Evolutionary conservation across 352 stramenopile genomes (phyloP).

Genomic region (Elongisporangium anandrum): DNA sequence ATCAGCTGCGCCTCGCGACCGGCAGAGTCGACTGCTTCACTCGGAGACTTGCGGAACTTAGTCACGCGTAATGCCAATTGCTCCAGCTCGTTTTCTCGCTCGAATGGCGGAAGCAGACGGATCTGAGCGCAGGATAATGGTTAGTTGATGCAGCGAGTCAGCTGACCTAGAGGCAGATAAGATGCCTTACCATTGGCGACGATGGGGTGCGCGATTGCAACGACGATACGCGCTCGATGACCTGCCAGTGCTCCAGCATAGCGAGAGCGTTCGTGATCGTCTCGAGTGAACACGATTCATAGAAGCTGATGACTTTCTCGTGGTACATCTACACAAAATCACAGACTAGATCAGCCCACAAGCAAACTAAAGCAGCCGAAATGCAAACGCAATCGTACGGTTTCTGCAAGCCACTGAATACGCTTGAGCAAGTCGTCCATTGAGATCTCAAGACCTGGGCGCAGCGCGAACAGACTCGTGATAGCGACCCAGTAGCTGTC

Average conservation of each 20-base stretch:
- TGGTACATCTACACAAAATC: conserved; percentile 64
- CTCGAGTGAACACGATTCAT: conserved; percentile 82
- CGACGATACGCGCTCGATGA: conserved; percentile 42
- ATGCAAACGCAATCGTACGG: conserved; percentile 9
- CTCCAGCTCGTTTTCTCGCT: conserved; percentile 57
- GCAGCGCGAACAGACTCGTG: conserved; percentile 67
- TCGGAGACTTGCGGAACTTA: conserved; percentile 74
- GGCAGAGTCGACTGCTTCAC: conserved; percentile 26
- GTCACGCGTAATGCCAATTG: conserved; percentile 52
- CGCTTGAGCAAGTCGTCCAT: conserved; percentile 68
- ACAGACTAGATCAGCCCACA: not conserved
- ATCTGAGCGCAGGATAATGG: conserved; percentile 10
- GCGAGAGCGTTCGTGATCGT: conserved; percentile 77
- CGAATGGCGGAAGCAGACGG: conserved; percentile 33
- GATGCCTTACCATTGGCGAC: conserved; percentile 6
- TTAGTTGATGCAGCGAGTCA: conserved; percentile 7
- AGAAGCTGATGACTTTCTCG: conserved; percentile 80
- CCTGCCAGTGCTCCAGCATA: conserved; percentile 59
- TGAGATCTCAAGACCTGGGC: conserved; percentile 39
- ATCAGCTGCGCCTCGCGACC: conserved; percentile 58
- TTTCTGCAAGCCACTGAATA: conserved; percentile 82
- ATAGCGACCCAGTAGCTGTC: conserved; percentile 84
- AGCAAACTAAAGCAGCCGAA: not conserved
- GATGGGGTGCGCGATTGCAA: conserved; percentile 3
- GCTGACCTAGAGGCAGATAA: conserved; percentile 10